Base-by-base conservation (phyloP, 2,329 filamentous ascomycete genomes). In the Endoconidiophora polonica region DNA sequence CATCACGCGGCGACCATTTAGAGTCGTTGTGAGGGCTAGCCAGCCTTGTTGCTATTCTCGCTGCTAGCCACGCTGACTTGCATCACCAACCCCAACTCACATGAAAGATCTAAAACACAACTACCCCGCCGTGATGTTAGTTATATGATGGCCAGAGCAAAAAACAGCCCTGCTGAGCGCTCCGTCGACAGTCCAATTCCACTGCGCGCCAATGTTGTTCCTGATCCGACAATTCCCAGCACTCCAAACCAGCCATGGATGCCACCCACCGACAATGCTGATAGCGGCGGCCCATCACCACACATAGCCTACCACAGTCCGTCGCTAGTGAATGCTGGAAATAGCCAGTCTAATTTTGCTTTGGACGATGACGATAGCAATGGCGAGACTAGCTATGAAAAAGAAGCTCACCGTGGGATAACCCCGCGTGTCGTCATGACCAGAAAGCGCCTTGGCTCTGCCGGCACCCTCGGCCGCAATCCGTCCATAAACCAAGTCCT, bases 181-280 rank as follows among this genome's bases (percentile, higher is more conserved):
- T 33, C 26, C 4, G 37, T 53, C 47, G 44, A 53, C 48, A 51
- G 53, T 43, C 49, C 49, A 20, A 51, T 24, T 20, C 49, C 42
- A 12, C 33, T 51, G 23, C 44, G 41, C 18, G 23, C 44, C 20
- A 51, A 40, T 37, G 23, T 38, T 10, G 38, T 51, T 22, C 49
- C 49, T 14, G 49, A 51, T 26, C 49, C 49, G 9, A 46, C 49
- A 4, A 22, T 51, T n/a, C 49, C 49, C 6, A 51, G 49, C 36
- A 44, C 44, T 16, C 49, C 49, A 12, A 42, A 22, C 4, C 44
- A 47, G 24, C 49, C 49, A 46, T 51, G 49, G 49, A 33, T 40
- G n/a, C 49, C 44, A 14, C 7, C 26, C 10, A 10, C 38, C 12
- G 39, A 26, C 5, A 29, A 22, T 24, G 4, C 29, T 10, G 38